Percentiles rank a stretch among this genome's conserved stretches.
phyloP scores from a whole-genome alignment of 2,329 filamentous ascomycete species.

The Leptographium wingfieldii region DNA sequence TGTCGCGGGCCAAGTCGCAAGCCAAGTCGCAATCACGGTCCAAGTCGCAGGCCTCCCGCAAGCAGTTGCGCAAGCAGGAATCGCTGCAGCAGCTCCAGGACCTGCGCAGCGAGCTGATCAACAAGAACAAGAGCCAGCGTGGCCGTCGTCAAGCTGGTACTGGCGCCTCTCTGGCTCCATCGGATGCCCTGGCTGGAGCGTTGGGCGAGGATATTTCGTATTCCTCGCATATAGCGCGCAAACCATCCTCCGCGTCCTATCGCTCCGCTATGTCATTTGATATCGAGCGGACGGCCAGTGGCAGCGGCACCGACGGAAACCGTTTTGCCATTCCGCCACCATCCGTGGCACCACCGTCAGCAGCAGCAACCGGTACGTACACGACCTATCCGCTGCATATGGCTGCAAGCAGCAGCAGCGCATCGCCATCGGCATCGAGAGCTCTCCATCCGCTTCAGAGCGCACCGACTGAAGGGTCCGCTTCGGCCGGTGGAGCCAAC shows the following conservation, averaged over 20 bases:
- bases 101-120: constrained; percentile 6
- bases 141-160: constrained; percentile 38
- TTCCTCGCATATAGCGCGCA: constrained; percentile 14
- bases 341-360: not conserved
- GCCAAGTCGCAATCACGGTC: not conserved
- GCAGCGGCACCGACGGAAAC: not conserved
- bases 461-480: not conserved
- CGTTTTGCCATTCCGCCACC: not conserved
- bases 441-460: not conserved
- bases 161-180: constrained; percentile 8
- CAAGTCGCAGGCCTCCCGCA: not conserved
- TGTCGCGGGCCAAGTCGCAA: not conserved
- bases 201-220: not conserved
- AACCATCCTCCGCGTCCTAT: constrained; percentile 16
- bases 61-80: not conserved
- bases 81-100: constrained; percentile 15
- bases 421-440: constrained; percentile 1
- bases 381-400: not conserved
- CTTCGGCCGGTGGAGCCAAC: not conserved
- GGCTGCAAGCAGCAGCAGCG: not conserved
- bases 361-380: not conserved
- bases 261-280: constrained; percentile 24
- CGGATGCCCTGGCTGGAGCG: not conserved
- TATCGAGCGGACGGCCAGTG: constrained; percentile 22
- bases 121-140: constrained; percentile 31